These are phyloP conservation scores for Brassica cretica DNA, from an alignment of 345 rosid species.

Conservation along the genomic window DNA sequence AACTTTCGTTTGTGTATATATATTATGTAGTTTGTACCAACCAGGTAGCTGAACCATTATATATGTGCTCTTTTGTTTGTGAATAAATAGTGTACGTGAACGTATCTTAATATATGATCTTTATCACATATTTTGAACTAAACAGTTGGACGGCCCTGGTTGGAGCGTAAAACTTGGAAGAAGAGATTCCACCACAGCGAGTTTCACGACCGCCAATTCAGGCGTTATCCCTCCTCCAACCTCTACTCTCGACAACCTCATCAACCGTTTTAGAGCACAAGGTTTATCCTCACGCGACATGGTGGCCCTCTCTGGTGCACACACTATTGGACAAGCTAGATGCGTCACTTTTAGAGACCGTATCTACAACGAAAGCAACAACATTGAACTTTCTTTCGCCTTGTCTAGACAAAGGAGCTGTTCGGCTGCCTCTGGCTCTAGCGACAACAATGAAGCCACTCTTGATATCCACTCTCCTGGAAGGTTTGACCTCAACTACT, in stretches of 20 bases:
- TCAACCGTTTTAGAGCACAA: conserved; percentile 46
- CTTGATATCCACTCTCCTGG: conserved; percentile 45
- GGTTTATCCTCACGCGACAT: conserved; percentile 74
- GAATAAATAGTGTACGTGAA: not conserved
- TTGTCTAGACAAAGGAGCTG: conserved; percentile 38
- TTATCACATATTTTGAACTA: not conserved
- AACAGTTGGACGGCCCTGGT: not conserved
- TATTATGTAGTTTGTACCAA: too few relatives aligned
- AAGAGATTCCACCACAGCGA: conserved; percentile 65
- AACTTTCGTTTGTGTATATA: not conserved
- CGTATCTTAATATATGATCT: not conserved
- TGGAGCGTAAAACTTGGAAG: conserved; percentile 25
- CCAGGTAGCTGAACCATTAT: too few relatives aligned
- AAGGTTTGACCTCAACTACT: conserved; percentile 47
- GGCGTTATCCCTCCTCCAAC: conserved; percentile 60
- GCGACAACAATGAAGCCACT: conserved; percentile 45
- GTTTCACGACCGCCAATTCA: conserved; percentile 56
- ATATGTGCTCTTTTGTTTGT: too few relatives aligned
- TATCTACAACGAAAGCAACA: conserved; percentile 53
- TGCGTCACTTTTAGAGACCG: conserved; percentile 45
- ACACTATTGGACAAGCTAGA: conserved; percentile 57
- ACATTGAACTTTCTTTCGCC: conserved; percentile 52
- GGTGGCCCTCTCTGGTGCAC: conserved; percentile 82
- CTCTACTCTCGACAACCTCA: conserved; percentile 53
- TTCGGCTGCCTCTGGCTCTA: conserved; percentile 38